phyloP scores from a whole-genome alignment of 345 rosid species.

The Barbarea vulgaris region DNA sequence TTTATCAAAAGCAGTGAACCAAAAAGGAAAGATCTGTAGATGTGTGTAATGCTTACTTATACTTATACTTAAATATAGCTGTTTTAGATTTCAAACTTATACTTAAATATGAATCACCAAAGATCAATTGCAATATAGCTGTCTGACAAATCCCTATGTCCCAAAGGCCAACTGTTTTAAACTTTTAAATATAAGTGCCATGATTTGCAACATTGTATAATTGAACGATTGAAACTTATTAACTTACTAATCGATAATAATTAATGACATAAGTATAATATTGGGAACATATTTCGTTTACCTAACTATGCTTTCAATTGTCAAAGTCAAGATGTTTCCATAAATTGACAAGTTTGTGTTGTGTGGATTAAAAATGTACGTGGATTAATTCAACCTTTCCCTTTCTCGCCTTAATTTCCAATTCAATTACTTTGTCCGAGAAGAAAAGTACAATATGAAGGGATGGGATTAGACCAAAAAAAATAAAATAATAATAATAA shows the following conservation, averaged over 20 bases:
- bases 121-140: background rate
- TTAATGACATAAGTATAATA: conserved; percentile 19
- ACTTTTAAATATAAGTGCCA: background rate
- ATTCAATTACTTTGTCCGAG: background rate
- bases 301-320: conserved; percentile 19
- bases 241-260: background rate
- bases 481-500: background rate
- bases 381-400: conserved; percentile 6
- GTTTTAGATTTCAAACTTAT: background rate
- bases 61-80: background rate
- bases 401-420: conserved; percentile 10
- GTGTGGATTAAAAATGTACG: background rate
- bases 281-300: background rate
- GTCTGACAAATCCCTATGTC: background rate
- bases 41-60: background rate
- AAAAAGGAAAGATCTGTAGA: background rate
- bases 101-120: background rate
- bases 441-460: background rate
- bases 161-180: background rate
- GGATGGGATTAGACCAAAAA: background rate
- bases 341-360: conserved; percentile 4
- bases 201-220: conserved; percentile 12
- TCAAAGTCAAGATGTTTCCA: conserved; percentile 31
- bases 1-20: conserved; percentile 4
- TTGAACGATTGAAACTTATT: conserved; percentile 18